A percentile compares a stretch with the other conserved stretches of the same genome.
phyloP scores from a whole-genome alignment of 164 flowering plant species.

The Dillenia turbinata region DNA sequence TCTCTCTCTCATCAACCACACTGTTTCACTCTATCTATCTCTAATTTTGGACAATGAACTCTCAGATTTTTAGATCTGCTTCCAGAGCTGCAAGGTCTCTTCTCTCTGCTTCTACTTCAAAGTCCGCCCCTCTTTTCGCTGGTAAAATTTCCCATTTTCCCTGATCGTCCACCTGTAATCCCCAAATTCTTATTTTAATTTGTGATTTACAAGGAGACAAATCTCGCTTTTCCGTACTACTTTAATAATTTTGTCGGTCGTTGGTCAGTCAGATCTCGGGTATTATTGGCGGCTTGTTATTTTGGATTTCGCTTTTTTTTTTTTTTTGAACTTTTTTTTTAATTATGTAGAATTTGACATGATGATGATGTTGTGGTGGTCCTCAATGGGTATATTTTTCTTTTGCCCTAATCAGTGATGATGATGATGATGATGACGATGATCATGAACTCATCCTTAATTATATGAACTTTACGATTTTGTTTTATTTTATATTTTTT shows the following conservation, averaged over 20 bases:
- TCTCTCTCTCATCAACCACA: background rate
- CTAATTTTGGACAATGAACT: conserved; percentile 43
- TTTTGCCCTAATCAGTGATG: no score
- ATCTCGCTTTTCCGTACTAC: background rate
- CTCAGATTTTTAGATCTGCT: conserved; percentile 74
- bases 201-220: background rate
- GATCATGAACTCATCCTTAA: no score
- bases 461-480: no score
- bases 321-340: no score
- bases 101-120: conserved; percentile 57
- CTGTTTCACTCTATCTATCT: background rate
- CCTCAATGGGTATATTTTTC: no score
- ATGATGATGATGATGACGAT: no score
- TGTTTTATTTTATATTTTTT: no score
- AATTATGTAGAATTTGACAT: no score
- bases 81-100: conserved; percentile 57
- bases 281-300: background rate
- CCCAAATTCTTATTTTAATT: background rate
- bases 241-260: background rate
- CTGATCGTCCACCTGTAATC: background rate
- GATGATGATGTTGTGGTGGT: no score
- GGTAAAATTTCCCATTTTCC: conserved; percentile 29
- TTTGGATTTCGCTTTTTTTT: background rate
- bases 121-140: conserved; percentile 41
- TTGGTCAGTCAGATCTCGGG: background rate